Evolutionary conservation across 1,139 yeast genomes (phyloP).

Genomic region (Candida tetrigidarum): DNA sequence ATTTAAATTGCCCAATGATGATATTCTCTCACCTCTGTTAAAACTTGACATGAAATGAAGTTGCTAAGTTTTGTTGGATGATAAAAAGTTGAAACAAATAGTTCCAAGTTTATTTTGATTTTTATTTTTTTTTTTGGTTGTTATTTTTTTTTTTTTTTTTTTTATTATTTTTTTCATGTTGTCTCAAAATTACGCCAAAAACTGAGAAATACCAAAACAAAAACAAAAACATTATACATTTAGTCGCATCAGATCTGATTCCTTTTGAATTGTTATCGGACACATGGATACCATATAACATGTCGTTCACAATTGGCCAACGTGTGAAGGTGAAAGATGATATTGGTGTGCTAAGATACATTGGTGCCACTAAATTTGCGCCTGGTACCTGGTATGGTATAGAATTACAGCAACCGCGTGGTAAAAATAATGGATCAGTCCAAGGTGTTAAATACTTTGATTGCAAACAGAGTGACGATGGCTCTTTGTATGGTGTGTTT

Average conservation of each 20-base stretch:
- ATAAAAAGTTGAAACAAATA: neutral
- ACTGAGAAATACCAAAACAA: neutral
- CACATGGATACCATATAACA: neutral
- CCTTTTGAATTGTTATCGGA: too few relatives aligned
- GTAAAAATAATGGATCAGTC: conserved; percentile 82
- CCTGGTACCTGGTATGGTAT: conserved; percentile 81
- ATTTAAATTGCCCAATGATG: conserved; percentile 5
- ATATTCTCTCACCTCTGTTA: conserved; percentile 5
- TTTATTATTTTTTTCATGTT: neutral
- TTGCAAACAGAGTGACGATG: conserved; percentile 33
- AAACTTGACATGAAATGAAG: conserved; percentile 1
- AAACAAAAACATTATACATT: neutral
- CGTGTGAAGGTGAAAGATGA: conserved; percentile 45
- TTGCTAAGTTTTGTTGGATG: neutral
- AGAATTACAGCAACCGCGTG: conserved; percentile 63
- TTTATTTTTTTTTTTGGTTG: neutral
- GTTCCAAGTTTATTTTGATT: conserved; percentile 4
- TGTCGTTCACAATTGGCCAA: conserved; percentile 36
- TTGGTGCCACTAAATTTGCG: conserved; percentile 62
- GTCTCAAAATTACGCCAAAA: too few relatives aligned
- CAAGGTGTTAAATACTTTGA: conserved; percentile 66
- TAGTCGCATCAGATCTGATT: conserved; percentile 4
- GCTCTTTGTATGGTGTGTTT: conserved; percentile 60
- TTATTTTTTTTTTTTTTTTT: neutral
- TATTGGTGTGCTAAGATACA: conserved; percentile 49